Conservation (phyloP, 2,329 filamentous ascomycete genomes). For the Massarina eburnea region DNA sequence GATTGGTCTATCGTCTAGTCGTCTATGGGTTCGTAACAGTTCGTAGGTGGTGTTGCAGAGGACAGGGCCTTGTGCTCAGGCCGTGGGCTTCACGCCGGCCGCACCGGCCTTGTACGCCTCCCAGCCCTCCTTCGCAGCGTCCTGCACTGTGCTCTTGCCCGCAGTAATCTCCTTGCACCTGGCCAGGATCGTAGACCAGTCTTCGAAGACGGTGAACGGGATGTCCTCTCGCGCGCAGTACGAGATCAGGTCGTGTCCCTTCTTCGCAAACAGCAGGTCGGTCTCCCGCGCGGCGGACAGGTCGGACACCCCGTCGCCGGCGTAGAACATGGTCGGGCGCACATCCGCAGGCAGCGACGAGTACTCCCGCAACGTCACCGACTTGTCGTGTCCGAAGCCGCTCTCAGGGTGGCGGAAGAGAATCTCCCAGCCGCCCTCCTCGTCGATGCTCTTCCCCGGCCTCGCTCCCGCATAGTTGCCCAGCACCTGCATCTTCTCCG, state of each 20-base stretch:
- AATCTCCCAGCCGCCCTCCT: conserved; percentile 84
- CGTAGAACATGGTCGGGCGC: conserved; percentile 87
- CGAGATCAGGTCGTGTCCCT: conserved; percentile 81
- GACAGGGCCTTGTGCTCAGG: not conserved
- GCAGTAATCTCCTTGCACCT: conserved; percentile 75
- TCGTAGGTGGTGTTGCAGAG: not conserved
- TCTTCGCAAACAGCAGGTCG: conserved; percentile 90
- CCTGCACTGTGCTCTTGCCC: conserved; percentile 69
- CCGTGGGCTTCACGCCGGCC: conserved; percentile 34
- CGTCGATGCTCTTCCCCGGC: conserved; percentile 76
- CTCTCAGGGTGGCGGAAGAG: conserved; percentile 80
- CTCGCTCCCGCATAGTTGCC: conserved; percentile 75
- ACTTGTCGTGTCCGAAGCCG: conserved; percentile 96
- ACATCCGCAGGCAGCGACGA: conserved; percentile 66
- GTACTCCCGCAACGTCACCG: conserved; percentile 85
- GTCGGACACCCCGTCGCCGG: conserved; percentile 91
- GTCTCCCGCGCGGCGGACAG: conserved; percentile 90
- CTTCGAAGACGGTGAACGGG: conserved; percentile 83
- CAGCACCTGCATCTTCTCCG: conserved; percentile 81
- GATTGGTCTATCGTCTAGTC: not conserved
- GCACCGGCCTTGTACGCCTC: conserved; percentile 50
- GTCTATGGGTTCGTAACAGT: not conserved
- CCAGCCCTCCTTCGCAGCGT: conserved; percentile 62
- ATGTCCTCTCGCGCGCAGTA: conserved; percentile 84
- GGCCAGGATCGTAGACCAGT: conserved; percentile 77